Percentiles rank a stretch among this genome's conserved stretches.
phyloP scores from a whole-genome alignment of 129 eudicot genomes.

The Flaveria brownii region DNA sequence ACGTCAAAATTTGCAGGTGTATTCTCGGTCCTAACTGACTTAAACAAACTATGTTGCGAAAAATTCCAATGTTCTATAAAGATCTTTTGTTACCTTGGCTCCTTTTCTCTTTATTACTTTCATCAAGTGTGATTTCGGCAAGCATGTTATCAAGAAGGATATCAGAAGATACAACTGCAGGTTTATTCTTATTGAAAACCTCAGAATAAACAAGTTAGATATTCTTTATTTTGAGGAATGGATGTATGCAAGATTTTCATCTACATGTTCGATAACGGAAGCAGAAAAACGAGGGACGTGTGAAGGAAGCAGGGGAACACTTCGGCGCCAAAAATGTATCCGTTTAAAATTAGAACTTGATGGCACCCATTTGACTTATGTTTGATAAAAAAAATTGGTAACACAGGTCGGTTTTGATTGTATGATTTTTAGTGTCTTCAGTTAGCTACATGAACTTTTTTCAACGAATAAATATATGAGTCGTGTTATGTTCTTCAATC shows the following conservation, averaged over 20 bases:
- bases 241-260: conserved; percentile 22
- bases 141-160: conserved; percentile 82
- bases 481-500: too few relatives aligned
- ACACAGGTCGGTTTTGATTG: too few relatives aligned
- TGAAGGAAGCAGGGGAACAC: conserved; percentile 23
- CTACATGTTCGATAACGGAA: conserved; percentile 13
- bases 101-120: conserved; percentile 69
- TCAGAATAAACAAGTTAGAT: conserved; percentile 73
- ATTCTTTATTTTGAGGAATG: conserved; percentile 32
- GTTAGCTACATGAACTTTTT: too few relatives aligned
- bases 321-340: conserved; percentile 28
- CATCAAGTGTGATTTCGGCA: conserved; percentile 88
- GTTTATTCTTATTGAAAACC: conserved; percentile 59
- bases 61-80: neutral
- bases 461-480: too few relatives aligned
- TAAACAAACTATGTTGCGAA: conserved; percentile 3
- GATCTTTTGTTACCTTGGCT: conserved; percentile 41
- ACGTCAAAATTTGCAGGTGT: conserved; percentile 20
- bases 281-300: conserved; percentile 4
- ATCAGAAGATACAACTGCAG: conserved; percentile 43
- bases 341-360: too few relatives aligned
- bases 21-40: conserved; percentile 39
- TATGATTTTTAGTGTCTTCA: too few relatives aligned
- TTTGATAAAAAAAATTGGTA: too few relatives aligned
- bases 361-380: too few relatives aligned